Evolutionary conservation across 305 asterid genomes (phyloP).

Genomic region (Petunia hybrid): DNA sequence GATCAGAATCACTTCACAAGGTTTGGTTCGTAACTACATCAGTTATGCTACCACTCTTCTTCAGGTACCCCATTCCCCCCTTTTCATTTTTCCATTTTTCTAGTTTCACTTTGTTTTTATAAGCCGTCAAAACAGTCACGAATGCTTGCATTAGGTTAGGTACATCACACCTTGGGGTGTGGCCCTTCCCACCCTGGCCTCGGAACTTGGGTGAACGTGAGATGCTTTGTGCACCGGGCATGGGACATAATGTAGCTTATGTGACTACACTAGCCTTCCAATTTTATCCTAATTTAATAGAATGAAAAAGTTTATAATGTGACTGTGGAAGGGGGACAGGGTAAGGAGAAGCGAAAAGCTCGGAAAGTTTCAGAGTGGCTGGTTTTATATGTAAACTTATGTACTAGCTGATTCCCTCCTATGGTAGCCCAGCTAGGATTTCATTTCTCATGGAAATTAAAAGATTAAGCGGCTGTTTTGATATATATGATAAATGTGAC

Average conservation of each 20-base stretch:
- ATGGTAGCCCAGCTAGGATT: not conserved
- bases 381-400: not conserved
- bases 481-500: not conserved
- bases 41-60: conserved; percentile 81
- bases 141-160: no score
- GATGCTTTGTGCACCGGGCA: no score
- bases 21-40: conserved; percentile 81
- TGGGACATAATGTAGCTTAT: not conserved
- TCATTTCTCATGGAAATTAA: not conserved
- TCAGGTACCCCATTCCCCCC: conserved; percentile 55
- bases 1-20: conserved; percentile 92
- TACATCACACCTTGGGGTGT: no score
- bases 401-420: not conserved
- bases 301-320: not conserved
- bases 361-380: conserved; percentile 2
- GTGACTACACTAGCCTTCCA: not conserved
- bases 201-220: no score
- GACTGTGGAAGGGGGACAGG: not conserved
- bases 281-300: not conserved
- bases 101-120: not conserved
- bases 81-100: not conserved
- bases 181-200: no score
- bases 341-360: not conserved
- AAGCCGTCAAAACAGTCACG: no score
- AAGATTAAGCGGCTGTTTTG: not conserved